Evolutionary conservation across 352 stramenopile species (phyloP), one percentile per base, ranked within the genome.

Genomic region (Pythium brachiatum): DNA sequence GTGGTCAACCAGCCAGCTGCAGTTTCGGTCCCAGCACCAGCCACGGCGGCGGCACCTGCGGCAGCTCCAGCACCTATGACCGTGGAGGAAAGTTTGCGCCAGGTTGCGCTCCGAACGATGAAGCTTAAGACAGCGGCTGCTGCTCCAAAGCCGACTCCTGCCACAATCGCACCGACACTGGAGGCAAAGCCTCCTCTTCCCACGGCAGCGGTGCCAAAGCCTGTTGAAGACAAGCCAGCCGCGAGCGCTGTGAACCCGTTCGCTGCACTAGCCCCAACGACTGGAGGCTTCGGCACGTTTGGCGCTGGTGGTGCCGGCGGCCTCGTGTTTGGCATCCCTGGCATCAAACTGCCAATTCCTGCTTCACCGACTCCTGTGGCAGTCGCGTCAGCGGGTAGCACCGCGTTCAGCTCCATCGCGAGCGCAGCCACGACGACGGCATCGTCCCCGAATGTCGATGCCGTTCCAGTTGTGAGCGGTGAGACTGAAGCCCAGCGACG

Each of bases 281-380:
- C 5, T 3, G 62, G 61, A 15, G 62, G 60, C 26, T 83, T 83
- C 48, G 65, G 66, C 15, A 68, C 74, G 21, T 89, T 88, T 36
- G 82, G 77, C 38, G 79, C 78, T 2, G 78, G 81, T 11, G 70
- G 73, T 29, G 64, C 84, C 0, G 79, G 77, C 26, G 75, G 76
- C 3, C 73, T 93, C 5, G 78, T 91, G 26, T 93, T 93, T 64
- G 84, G 84, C 52, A 91, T 90, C 55, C 75, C 81, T 13, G 81
- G 78, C 1, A 91, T 93, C 57, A 86, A 79, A 2, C 60, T 93
- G 4, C 84, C 84, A 29, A 68, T 93, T 9, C 84, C 84, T 3
- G 76, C 84, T 1, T 73, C 83, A 11, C 57, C 79, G 11, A 83
- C 79, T 20, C 73, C 78, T 12, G 53, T 51, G 9, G 41, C 56